Evolutionary conservation across 129 eudicot species (phyloP).

Genomic region (Smallanthus sonchifolius): DNA sequence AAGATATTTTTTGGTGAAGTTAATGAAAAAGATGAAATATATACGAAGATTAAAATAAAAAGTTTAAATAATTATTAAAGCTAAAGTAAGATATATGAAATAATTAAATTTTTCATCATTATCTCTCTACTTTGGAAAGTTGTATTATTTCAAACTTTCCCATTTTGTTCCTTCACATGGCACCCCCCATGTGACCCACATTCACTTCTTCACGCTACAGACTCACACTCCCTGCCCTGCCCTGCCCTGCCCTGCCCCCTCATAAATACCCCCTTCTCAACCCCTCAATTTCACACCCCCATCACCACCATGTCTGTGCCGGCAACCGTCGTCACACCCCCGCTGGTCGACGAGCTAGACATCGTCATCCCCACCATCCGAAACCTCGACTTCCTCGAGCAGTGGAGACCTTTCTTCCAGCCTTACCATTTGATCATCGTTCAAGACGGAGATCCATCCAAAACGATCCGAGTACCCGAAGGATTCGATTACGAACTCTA

Average conservation of each 20-base stretch:
- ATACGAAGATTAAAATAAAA: too few relatives aligned
- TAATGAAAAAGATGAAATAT: too few relatives aligned
- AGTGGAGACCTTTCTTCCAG: slow-evolving; percentile 72
- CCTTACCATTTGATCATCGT: slow-evolving; percentile 69
- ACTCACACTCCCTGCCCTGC: too few relatives aligned
- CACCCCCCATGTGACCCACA: slow-evolving; percentile 24
- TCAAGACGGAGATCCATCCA: slow-evolving; percentile 71
- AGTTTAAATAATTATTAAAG: too few relatives aligned
- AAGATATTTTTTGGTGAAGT: too few relatives aligned
- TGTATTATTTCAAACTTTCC: neutral
- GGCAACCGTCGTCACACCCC: slow-evolving; percentile 34
- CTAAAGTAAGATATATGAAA: too few relatives aligned
- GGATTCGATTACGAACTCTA: slow-evolving; percentile 75
- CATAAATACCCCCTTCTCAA: slow-evolving; percentile 13
- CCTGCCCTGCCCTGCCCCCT: neutral
- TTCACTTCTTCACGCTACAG: slow-evolving; percentile 3
- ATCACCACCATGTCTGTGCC: slow-evolving; percentile 30
- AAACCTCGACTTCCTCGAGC: slow-evolving; percentile 69
- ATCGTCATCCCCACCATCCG: slow-evolving; percentile 75
- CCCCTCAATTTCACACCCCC: neutral
- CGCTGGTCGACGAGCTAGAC: slow-evolving; percentile 50
- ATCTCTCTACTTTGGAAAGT: neutral
- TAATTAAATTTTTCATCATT: neutral
- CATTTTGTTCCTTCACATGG: neutral
- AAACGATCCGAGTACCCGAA: slow-evolving; percentile 52